Percentiles rank a stretch among this genome's conserved stretches.
Conservation (phyloP, 140 eudicot species). For the Oenanthe javanica region DNA sequence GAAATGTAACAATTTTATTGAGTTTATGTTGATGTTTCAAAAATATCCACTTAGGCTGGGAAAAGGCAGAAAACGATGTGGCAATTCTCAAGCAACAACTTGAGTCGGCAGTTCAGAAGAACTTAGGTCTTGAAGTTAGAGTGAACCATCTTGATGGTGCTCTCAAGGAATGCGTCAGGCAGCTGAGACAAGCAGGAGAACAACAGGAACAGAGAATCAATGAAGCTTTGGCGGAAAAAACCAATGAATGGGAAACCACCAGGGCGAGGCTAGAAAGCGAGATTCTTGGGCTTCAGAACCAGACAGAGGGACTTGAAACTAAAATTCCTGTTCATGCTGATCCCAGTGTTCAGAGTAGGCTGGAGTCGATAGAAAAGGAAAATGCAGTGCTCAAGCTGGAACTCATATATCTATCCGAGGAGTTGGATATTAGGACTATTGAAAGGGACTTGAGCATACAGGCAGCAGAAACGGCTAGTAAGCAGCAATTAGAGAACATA, state of each 20-base stretch:
- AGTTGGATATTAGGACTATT: constrained; percentile 52
- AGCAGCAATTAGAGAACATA: constrained; percentile 81
- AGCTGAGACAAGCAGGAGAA: constrained; percentile 71
- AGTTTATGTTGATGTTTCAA: background rate
- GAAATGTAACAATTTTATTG: background rate
- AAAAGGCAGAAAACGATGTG: constrained; percentile 86
- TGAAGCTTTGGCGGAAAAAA: constrained; percentile 41
- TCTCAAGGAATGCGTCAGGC: constrained; percentile 90
- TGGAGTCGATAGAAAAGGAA: constrained; percentile 56
- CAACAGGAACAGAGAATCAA: constrained; percentile 48
- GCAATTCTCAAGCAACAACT: constrained; percentile 58
- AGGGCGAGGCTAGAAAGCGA: constrained; percentile 51
- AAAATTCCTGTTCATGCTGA: constrained; percentile 27
- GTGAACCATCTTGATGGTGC: constrained; percentile 85
- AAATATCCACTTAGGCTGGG: constrained; percentile 58
- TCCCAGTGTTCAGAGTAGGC: constrained; percentile 29
- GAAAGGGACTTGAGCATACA: constrained; percentile 88
- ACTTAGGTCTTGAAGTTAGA: constrained; percentile 64
- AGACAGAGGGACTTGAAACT: constrained; percentile 19
- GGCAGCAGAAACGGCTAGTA: constrained; percentile 85
- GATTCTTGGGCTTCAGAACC: constrained; percentile 40
- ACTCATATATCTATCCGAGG: constrained; percentile 40
- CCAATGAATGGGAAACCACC: constrained; percentile 39
- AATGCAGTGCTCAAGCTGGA: constrained; percentile 45
- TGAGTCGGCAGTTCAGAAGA: constrained; percentile 66